Base-by-base conservation (phyloP, 495 filamentous ascomycete genomes). In the Tuber calosporum region DNA sequence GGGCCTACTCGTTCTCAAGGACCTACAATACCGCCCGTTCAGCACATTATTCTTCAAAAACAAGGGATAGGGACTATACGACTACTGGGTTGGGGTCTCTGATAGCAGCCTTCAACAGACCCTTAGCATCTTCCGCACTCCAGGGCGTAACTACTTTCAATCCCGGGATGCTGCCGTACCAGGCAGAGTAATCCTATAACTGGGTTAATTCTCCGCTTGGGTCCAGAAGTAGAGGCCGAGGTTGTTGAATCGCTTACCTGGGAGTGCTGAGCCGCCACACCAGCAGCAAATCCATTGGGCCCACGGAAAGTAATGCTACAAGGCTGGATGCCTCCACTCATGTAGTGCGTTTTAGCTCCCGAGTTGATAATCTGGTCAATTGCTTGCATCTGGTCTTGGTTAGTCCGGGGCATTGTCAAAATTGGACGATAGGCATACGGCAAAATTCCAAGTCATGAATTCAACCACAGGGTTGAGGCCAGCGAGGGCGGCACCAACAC, bases 371-470 rank as follows among this genome's bases (percentile, higher is more conserved):
- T 93, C 83, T 99, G 95, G 84, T 99, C 95, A 84, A 99, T 99
- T 77, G 95, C 91, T 86, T 99, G 95, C 95, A 99, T 99, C 79
- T 81, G 73, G 30, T 62, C 26, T 62, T 62, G 53, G 26, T 62
- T 26, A 70, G 73, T 68, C 34, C 41, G n/a, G 69, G 45, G 42
- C 38, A n/a, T 72, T 42, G 45, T 43, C 22, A 66, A 62, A 17
- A 34, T 62, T 37, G 66, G 62, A 66, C 36, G n/a, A 22, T 77
- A n/a, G 39, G 70, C 79, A 41, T 71, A 80, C 79, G 84, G 95
- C 95, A 83, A 99, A 99, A 88, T 99, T 99, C 92, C 97, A 99
- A 79, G 95, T 99, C 95, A 99, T 99, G 89, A 99, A 99, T 85
- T 79, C 77, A 53, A 72, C 93, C 79, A 99, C 88, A 66, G 95